A percentile compares a stretch with the other conserved stretches of the same genome.
Conservation (phyloP, 306 rosid species). For the Lathyrus tuberosus region DNA sequence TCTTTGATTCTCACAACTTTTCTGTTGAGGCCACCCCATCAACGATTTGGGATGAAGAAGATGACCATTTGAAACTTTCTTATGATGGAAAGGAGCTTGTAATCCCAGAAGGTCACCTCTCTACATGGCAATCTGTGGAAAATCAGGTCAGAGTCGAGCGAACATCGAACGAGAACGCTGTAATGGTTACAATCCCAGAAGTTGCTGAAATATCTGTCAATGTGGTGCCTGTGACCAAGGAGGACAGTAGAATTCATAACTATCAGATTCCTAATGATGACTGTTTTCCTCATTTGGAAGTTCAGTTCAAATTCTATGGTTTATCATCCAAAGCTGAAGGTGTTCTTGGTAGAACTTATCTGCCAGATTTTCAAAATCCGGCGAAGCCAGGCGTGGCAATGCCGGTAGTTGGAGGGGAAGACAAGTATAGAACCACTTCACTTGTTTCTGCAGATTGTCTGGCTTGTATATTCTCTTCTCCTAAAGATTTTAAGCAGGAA, state of each 20-base stretch:
- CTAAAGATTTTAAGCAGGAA: constrained; percentile 23
- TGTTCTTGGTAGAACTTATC: constrained; percentile 84
- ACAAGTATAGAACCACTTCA: constrained; percentile 66
- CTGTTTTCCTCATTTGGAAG: constrained; percentile 82
- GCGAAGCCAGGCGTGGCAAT: constrained; percentile 77
- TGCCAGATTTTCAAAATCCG: constrained; percentile 73
- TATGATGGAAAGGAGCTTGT: constrained; percentile 49
- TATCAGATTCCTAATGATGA: constrained; percentile 69
- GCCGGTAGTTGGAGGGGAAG: constrained; percentile 90
- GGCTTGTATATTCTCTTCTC: constrained; percentile 54
- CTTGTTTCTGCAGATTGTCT: constrained; percentile 64
- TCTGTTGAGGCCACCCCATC: constrained; percentile 66
- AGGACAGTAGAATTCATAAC: constrained; percentile 78
- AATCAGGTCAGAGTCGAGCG: constrained; percentile 56
- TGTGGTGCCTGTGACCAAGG: constrained; percentile 76
- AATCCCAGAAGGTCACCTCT: constrained; percentile 58
- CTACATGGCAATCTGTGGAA: constrained; percentile 53
- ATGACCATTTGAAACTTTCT: constrained; percentile 60
- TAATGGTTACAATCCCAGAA: constrained; percentile 50
- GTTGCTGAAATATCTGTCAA: constrained; percentile 65
- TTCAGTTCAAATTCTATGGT: constrained; percentile 73
- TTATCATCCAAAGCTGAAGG: constrained; percentile 74
- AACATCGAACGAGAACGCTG: constrained; percentile 64
- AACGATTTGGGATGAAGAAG: constrained; percentile 57
- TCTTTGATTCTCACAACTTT: constrained; percentile 52